Evolutionary conservation across 805 yeast genomes (phyloP), one percentile per base, ranked within the genome.

Genomic region (Kregervanrija delftensis): DNA sequence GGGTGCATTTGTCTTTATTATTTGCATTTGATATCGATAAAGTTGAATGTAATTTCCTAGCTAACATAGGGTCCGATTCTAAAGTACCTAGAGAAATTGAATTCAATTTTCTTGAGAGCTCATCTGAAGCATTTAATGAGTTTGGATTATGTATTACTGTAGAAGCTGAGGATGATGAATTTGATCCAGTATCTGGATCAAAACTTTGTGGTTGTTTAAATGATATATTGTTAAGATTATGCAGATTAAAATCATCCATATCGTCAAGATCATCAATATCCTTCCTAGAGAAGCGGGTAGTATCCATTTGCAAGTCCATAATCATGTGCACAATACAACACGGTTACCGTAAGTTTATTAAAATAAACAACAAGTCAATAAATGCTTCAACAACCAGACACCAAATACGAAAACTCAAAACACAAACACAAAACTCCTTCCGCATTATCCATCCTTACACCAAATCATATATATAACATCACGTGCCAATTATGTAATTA

Each of bases 91-190:
- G 37, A 1, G 45, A 33, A 11, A 51, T 15, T 5, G 38, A 34
- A 14, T 41, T 48, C 34, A 55, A 42, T 28, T 41, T 41, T n/a
- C 48, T 49, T 13, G 41, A 44, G 5, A 52, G 34, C 44, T 40
- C 30, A 43, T 49, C 5, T 22, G 28, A 22, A 22, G 8, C 28
- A 43, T 44, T 28, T 39, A 42, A 15, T 38, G 47, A 16, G 35
- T 39, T 41, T 42, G 45, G 43, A 28, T 43, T 40, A 42, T 56
- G 59, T 11, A 60, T 50, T n/a, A 60, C 60, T 1, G 63, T 59
- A 4, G 64, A 59, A 10, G 58, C 53, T 5, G 63, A 55, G 30
- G 58, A 58, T 6, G 61, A 56, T 5, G 58, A 47, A 13, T 52
- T 52, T 2, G 61, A 56, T 39, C 53, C 34, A 14, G 45, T 36